Conservation (phyloP, 352 stramenopile species). For the Globisporangium alternatum region DNA sequence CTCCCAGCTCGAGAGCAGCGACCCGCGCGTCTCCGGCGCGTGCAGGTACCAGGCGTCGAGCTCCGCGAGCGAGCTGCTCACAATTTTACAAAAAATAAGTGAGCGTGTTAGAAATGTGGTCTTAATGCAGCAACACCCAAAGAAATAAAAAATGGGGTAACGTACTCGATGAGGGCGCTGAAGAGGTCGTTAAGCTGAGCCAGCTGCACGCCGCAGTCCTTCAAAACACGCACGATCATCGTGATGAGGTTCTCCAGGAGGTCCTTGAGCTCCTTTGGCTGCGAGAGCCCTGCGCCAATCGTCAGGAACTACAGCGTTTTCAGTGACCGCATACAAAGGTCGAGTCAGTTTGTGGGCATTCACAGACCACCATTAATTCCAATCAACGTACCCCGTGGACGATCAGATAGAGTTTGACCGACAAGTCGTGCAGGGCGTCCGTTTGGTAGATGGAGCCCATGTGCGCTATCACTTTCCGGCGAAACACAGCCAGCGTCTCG, state of each 20-base stretch:
- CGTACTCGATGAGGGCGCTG: constrained; percentile 60
- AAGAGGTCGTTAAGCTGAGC: constrained; percentile 56
- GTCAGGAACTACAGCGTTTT: constrained; percentile 39
- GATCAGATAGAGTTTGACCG: constrained; percentile 59
- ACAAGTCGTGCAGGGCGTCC: constrained; percentile 26
- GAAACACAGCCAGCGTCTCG: constrained; percentile 52
- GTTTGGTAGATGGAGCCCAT: constrained; percentile 23
- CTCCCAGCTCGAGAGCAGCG: constrained; percentile 67
- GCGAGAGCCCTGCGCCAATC: constrained; percentile 69
- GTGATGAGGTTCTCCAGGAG: constrained; percentile 59
- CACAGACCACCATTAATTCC: too few species aligned
- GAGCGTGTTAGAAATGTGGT: neutral
- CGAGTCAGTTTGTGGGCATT: neutral
- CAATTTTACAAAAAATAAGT: neutral
- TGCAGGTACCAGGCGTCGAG: constrained; percentile 79
- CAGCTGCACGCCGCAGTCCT: constrained; percentile 45
- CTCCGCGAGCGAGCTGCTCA: constrained; percentile 37
- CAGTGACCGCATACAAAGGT: neutral
- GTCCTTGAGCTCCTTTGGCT: constrained; percentile 75
- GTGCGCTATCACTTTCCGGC: constrained; percentile 36
- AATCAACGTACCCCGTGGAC: constrained; percentile 42
- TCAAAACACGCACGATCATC: constrained; percentile 56
- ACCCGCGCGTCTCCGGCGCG: constrained; percentile 46
- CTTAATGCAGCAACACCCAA: too few species aligned
- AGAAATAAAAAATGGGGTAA: neutral